Evolutionary conservation across 23 red algal species (phyloP), one percentile per base, ranked within the genome.

Genomic region (Pyropia haitanensis): DNA sequence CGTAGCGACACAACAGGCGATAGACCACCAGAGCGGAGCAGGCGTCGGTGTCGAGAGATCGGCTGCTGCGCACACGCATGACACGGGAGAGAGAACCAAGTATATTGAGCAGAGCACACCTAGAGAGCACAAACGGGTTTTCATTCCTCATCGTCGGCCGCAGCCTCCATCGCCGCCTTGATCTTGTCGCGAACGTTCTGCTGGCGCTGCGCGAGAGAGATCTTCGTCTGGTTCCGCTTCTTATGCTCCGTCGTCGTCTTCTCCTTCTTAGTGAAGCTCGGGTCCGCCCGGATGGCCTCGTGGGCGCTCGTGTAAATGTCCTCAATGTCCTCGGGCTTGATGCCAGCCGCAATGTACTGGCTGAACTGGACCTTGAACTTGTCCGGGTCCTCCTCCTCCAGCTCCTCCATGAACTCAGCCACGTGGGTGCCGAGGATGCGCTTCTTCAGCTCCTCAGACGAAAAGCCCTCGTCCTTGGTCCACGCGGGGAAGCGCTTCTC

Each of bases 401-500:
- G 80, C 55, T 83, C 67, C 46, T 79, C 49, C 94, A 98, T 98
- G 57, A 91, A 98, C 34, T 98, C 94, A 1, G 85, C 66, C 31
- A 98, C 80, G 51, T 98, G 94, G 22, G 33, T 70, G 20, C 94
- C 94, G 30, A 90, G 75, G 63, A 98, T 98, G 22, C 86, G 76
- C 53, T 55, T 74, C 68, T 88, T 88, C 46, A 98, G 66, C 56
- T 80, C 79, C 56, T 98, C 94, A 0, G 94, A 17, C 55, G 88
- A 78, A 52, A 98, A 98, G 21, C 85, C 94, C 49, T 88, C 79
- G 27, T 90, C 94, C 85, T 98, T 98, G 10, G 79, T 75, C 33
- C 91, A 98, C 15, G 85, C 85, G 8, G 94, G 94, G 60, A 98
- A 98, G 34, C 94, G 83, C 62, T 91, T 90, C 52, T 98, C 94